Conservation (phyloP, 2,329 filamentous ascomycete genomes). For the Fonsecaea erecta region DNA sequence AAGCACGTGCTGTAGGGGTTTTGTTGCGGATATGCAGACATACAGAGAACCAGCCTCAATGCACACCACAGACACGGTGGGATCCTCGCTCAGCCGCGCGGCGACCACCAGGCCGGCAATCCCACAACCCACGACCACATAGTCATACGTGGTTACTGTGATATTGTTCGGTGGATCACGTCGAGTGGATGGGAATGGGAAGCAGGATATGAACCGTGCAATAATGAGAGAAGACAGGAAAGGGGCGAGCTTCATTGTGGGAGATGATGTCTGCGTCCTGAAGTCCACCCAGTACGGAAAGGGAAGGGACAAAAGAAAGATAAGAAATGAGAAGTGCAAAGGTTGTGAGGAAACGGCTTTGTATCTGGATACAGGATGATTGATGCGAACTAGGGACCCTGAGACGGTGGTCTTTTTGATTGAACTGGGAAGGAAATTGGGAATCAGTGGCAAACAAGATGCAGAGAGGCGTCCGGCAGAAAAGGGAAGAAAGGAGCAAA, state of each 20-base stretch:
- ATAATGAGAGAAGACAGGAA: not conserved
- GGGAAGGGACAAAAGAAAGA: not conserved
- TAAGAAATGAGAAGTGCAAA: not conserved
- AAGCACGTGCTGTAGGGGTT: no score
- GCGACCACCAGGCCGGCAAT: constrained; percentile 41
- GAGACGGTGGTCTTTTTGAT: not conserved
- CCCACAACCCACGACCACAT: constrained; percentile 43
- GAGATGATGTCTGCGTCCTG: not conserved
- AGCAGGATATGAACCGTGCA: not conserved
- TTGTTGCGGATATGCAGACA: no score
- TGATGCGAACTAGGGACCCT: not conserved
- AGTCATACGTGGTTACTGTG: constrained; percentile 36
- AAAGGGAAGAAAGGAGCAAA: constrained; percentile 7
- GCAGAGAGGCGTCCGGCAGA: constrained; percentile 2
- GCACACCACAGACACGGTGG: constrained; percentile 38
- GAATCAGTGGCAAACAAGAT: not conserved
- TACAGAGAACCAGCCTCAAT: constrained; percentile 39
- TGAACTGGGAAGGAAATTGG: not conserved
- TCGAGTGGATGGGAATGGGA: not conserved
- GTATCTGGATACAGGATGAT: not conserved
- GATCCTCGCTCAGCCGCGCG: constrained; percentile 38
- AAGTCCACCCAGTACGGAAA: not conserved
- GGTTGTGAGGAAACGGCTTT: not conserved
- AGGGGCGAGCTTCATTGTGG: constrained; percentile 1
- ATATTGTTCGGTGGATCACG: not conserved